Evolutionary conservation across 2,329 filamentous ascomycete species (phyloP), one percentile per base, ranked within the genome.

Genomic region (Cladophialophora bantiana): DNA sequence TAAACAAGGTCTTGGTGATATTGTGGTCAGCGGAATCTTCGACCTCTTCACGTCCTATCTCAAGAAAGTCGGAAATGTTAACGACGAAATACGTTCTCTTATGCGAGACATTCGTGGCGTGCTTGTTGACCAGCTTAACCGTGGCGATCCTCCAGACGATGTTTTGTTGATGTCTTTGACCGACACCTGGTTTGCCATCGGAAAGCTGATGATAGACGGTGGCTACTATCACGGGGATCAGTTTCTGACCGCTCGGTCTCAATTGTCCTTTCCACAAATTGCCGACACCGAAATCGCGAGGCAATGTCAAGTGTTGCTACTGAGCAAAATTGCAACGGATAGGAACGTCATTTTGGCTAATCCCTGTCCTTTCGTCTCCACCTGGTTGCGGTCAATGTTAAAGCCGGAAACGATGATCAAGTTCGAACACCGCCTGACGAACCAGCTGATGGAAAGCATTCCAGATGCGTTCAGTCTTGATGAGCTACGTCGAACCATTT

Each of bases 401-500:
- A 34, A 48, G 31, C 60, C 66, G 13, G 26, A 50, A 13, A 9
- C 53, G 12, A 54, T 64, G 10, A 38, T 66, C 26, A 59, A 38
- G 26, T 71, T 71, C 48, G 64, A 70, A n/a, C 65, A 70, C 48
- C 34, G 56, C 12, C 53, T 71, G 38, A 67, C 66, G 15, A 66
- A 66, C 31, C 42, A 59, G 35, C 36, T 71, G 4, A 42, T 71
- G 18, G 52, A 65, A 42, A 64, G 34, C 26, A 58, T 59, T 9
- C 64, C 66, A 13, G 59, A 63, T 18, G 31, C 53, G 15, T 65
- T 70, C 34, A 59, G 31, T 9, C 56, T 71, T 26, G 59, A 57
- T n/a, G 56, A n/a, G 20, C 31, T 71, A 35, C 56, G 54, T 15
- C 26, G 34, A 34, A 61, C 18, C 31, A 40, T 69, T 35, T 45